Base-by-base conservation (phyloP, 495 filamentous ascomycete genomes). In the Podospora pseudoanserina region DNA sequence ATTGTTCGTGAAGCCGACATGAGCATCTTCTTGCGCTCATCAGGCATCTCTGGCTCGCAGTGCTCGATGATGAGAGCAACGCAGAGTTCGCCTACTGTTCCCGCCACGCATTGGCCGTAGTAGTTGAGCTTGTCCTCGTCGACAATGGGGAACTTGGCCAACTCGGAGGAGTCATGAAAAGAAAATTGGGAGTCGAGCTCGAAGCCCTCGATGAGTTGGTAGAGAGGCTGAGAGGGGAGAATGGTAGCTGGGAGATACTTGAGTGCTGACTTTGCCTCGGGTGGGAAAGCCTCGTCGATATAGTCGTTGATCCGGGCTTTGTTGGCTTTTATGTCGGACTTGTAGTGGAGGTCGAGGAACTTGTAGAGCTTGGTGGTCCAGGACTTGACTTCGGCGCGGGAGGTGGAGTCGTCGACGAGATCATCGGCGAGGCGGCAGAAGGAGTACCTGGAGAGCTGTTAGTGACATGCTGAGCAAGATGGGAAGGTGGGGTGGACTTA, bases 381-480 rank as follows among this genome's bases (percentile, higher is more conserved):
- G 28, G 70, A 61, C 39, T 72, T 64, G 27, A 86, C 85, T 68
- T 86, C 84, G 1, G 68, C 71, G 2, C 74, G 64, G 5, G 79
- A 77, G 5, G 64, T 68, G 15, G 87, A 83, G 65, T 88, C 81
- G 68, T 92, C 89, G 16, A 92, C 81, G 3, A 92, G 76, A 65
- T 91, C 88, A 74, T 91, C 89, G 16, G 88, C 87, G 0, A 91
- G 84, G 18, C 89, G 85, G 69, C 88, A 92, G 71, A 90, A 91
- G 0, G 89, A 88, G 75, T 91, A 91, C 27, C 85, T 86, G 30
- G 16, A 27, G 30, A 13, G 9, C n/a, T 39, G 27, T 55, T 64
- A 63, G 15, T 64, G 32, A 66, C 3, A 3, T 27, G 20, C 2
- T 13, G 30, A 9, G 16, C 5, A 9, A 49, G 20, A 19, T 18